Evolutionary conservation across 2,329 filamentous ascomycete species (phyloP).

Genomic region (Verticillium longisporum): DNA sequence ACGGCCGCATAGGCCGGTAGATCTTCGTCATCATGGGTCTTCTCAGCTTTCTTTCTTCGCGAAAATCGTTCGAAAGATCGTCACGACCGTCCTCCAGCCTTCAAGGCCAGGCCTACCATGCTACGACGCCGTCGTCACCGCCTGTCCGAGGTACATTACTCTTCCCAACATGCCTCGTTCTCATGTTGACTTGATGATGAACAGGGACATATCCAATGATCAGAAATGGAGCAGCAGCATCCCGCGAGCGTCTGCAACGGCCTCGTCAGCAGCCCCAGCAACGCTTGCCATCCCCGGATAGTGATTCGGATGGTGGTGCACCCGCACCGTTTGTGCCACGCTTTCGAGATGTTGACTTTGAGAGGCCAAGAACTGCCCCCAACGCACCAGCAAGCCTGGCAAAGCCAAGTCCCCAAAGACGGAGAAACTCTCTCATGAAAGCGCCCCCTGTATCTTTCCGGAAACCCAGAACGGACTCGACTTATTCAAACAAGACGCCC

Average conservation of each 20-base stretch:
- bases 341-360: slow-evolving; percentile 17
- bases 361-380: slow-evolving; percentile 30
- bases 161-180: neutral
- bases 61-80: slow-evolving; percentile 15
- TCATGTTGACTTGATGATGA: neutral
- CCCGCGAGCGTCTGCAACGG: slow-evolving; percentile 27
- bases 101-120: slow-evolving; percentile 29
- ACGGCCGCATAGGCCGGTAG: slow-evolving; percentile 5
- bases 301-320: slow-evolving; percentile 17
- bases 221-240: slow-evolving; percentile 30
- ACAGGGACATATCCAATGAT: slow-evolving; percentile 31
- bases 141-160: slow-evolving; percentile 25
- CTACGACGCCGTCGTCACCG: slow-evolving; percentile 24
- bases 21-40: slow-evolving; percentile 23
- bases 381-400: slow-evolving; percentile 8
- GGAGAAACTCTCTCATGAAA: slow-evolving; percentile 10
- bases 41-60: slow-evolving; percentile 23
- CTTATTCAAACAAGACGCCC: slow-evolving; percentile 2
- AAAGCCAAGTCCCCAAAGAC: slow-evolving; percentile 2
- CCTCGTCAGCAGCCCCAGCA: slow-evolving; percentile 21
- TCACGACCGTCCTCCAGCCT: slow-evolving; percentile 13
- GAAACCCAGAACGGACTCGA: slow-evolving; percentile 7
- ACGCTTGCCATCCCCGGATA: slow-evolving; percentile 13
- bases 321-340: slow-evolving; percentile 21
- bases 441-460: slow-evolving; percentile 10